Evolutionary conservation across 2,329 filamentous ascomycete genomes (phyloP).

Genomic region (Chaetomium globosum): DNA sequence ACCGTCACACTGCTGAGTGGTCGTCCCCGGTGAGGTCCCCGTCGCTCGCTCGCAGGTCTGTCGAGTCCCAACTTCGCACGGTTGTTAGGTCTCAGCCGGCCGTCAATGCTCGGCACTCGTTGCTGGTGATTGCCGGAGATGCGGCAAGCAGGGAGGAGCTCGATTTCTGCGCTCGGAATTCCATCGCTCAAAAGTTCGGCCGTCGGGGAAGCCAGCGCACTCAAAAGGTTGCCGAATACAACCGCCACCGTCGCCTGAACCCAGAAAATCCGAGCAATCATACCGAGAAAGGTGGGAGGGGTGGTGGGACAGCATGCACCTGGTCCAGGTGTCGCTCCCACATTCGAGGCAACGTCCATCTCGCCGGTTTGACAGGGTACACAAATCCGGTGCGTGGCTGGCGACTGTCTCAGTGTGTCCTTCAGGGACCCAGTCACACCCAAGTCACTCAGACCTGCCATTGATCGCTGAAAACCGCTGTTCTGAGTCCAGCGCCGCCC

Average conservation of each 20-base stretch:
- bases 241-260: conserved; percentile 7
- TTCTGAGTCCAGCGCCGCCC: neutral
- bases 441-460: neutral
- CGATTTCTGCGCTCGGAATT: neutral
- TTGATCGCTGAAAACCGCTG: conserved; percentile 2
- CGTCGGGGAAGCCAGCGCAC: neutral
- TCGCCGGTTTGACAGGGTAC: conserved; percentile 10
- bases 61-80: neutral
- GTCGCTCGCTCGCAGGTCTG: neutral
- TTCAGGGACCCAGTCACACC: neutral
- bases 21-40: neutral
- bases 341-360: neutral
- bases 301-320: conserved; percentile 11
- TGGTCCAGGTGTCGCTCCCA: neutral
- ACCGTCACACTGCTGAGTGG: neutral
- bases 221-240: neutral
- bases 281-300: neutral
- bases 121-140: neutral
- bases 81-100: neutral
- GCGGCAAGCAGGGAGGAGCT: neutral
- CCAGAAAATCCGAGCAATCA: conserved; percentile 3
- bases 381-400: neutral
- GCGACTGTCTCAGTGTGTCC: conserved; percentile 6
- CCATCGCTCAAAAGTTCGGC: neutral
- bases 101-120: neutral